Evolutionary conservation across 2,329 filamentous ascomycete species (phyloP), one percentile per base, ranked within the genome.

Genomic region (Neopestalotiopsis clavispora): DNA sequence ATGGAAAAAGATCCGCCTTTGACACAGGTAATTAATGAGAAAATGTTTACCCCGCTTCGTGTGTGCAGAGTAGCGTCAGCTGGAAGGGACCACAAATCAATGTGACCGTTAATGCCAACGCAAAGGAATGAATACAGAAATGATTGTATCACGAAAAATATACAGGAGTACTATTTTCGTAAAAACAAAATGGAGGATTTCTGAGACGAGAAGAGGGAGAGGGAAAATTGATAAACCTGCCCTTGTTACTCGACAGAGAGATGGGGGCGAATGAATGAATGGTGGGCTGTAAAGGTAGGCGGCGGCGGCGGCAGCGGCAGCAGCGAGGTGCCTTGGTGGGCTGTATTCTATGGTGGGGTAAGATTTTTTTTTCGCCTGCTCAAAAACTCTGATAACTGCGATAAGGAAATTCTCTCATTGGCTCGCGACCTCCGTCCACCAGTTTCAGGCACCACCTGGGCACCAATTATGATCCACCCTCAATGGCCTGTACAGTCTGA

Each of bases 311-410:
- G 28, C 61, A 20, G 13, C 57, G 30, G 14, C 57, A 20, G 30
- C 30, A 30, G 45, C 23, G 17, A 28, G 23, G 17, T 45, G 40
- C n/a, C 42, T 64, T 52, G 49, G 42, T 66, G 59, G 59, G 59
- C 28, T 62, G 59, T 40, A 62, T 56, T 34, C 28, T 28, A 65
- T 66, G 63, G 63, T 66, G 63, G 63, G 63, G 63, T 66, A 56
- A 58, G 20, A 45, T 56, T 56, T 66, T 66, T 65, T 62, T 66
- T 66, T 58, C 63, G 63, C 63, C 63, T 45, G 63, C 62, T n/a
- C 49, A 66, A 66, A 66, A 66, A 66, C 63, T 66, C 63, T 66
- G 63, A 66, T 66, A 66, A 66, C 63, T 45, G 63, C 61, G 61
- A 64, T 64, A 64, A 64, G 61, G 57, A 62, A 62, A 34, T 20